Base-by-base conservation (phyloP, 768 basidiomycete species). In the Leccinum fibrillosum region DNA sequence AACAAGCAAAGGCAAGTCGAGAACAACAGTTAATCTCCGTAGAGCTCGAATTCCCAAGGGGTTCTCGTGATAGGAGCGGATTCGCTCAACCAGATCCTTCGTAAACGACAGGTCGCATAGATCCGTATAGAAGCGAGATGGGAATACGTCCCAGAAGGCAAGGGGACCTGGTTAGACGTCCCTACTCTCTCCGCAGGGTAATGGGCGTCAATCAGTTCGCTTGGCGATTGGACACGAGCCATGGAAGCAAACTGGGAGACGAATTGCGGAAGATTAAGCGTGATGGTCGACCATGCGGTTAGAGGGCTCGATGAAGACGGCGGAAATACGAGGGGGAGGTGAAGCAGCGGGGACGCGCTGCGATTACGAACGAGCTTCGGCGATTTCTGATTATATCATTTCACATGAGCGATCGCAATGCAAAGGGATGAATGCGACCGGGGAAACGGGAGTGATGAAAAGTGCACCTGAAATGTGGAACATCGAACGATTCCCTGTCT, bases 1-100 rank as follows among this genome's bases (percentile, higher is more conserved):
- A 59, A 62, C 54, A 56, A 55, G 58, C 28, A 49, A 53, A 54
- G 54, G 11, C 53, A 26, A 62, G 62, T 55, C 47, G 52, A 62
- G 57, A 52, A 25, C 19, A 56, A 62, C 58, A 49, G 56, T 69
- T 74, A 66, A 73, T 72, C 64, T 65, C 73, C 72, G 67, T 88
- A 90, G 48, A 91, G 74, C 66, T 86, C 81, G 68, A 91, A 90
- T 73, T 92, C 90, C 88, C 87, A 90, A 32, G 89, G 88, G 8
- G 78, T 69, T 59, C 75, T 78, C 58, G 84, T 80, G 54, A 73
- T 69, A 55, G 81, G 79, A 9, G 79, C 79, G 49, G 70, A 73
- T 61, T 88, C 81, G 62, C 80, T 82, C 70, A 91, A 82, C 90
- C 90, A 92, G 28, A 92, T 82, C 66, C 90, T 77, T 60, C 87